These are phyloP conservation scores for Mycosphaerella arachidis DNA, from an alignment of 2,329 filamentous ascomycete species.

Conservation along the genomic window DNA sequence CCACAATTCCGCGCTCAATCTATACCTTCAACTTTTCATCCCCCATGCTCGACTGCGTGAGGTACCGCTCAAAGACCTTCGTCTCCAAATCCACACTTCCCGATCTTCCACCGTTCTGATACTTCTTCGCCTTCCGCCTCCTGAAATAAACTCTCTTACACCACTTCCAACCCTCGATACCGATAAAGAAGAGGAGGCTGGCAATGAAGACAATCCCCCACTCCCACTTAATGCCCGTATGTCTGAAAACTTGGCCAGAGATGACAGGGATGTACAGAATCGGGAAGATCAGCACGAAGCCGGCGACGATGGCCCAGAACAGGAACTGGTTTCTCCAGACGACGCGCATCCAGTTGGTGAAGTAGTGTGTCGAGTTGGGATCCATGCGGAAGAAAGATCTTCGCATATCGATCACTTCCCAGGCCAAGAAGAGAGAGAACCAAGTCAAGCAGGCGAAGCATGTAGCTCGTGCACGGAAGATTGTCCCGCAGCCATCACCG, in stretches of 20 bases:
- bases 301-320: conserved; percentile 42
- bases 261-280: conserved; percentile 62
- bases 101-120: conserved; percentile 7
- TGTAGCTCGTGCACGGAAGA: conserved; percentile 68
- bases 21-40: conserved; percentile 16
- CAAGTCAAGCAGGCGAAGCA: conserved; percentile 71
- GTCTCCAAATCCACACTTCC: conserved; percentile 19
- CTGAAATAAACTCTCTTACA: conserved; percentile 48
- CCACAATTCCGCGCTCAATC: background rate
- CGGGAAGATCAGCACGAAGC: conserved; percentile 45
- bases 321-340: conserved; percentile 68
- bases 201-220: conserved; percentile 64
- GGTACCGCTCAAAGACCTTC: conserved; percentile 23
- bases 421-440: conserved; percentile 72
- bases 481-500: conserved; percentile 52
- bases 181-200: conserved; percentile 52
- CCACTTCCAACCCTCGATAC: conserved; percentile 65
- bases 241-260: conserved; percentile 62
- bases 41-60: conserved; percentile 20
- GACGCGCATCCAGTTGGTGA: conserved; percentile 63
- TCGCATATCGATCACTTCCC: conserved; percentile 71
- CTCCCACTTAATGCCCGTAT: conserved; percentile 62
- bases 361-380: conserved; percentile 55
- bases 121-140: conserved; percentile 10
- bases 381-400: conserved; percentile 73